These are phyloP conservation scores for Holtermanniella nyarrowii DNA, from an alignment of 768 basidiomycete genomes.

Conservation along the genomic window DNA sequence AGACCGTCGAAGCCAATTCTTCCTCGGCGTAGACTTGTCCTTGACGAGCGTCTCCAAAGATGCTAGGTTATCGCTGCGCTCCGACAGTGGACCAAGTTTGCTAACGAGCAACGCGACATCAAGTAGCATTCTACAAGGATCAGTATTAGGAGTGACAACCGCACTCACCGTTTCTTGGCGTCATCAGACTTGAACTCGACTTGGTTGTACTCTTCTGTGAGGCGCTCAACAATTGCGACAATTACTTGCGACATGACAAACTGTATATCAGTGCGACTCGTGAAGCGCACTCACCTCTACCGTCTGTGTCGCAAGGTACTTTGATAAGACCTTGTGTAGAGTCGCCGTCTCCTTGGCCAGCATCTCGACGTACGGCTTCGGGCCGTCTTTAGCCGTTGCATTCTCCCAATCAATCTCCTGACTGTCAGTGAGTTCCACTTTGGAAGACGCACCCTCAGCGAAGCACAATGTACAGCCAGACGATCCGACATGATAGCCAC, in stretches of 20 bases:
- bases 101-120: constrained; percentile 69
- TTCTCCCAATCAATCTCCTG: constrained; percentile 72
- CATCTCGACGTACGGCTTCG: constrained; percentile 67
- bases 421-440: not conserved
- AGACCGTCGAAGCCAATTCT: constrained; percentile 24
- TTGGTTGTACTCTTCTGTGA: constrained; percentile 73
- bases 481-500: constrained; percentile 98
- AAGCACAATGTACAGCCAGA: constrained; percentile 69
- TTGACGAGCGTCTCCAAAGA: constrained; percentile 78
- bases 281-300: constrained; percentile 59
- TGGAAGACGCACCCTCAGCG: constrained; percentile 54
- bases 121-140: constrained; percentile 55
- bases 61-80: constrained; percentile 51
- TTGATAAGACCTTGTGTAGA: constrained; percentile 86
- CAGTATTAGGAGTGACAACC: constrained; percentile 3
- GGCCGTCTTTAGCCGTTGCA: constrained; percentile 17
- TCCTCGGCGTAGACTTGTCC: constrained; percentile 55
- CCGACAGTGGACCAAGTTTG: constrained; percentile 64
- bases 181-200: constrained; percentile 73
- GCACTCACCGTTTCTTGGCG: constrained; percentile 68
- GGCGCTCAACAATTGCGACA: constrained; percentile 77
- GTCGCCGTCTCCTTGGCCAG: constrained; percentile 91
- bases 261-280: constrained; percentile 43
- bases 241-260: constrained; percentile 92
- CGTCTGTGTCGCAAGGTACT: constrained; percentile 66